phyloP scores from a whole-genome alignment of 108 stramenopile species.

The Seminavis robusta region DNA sequence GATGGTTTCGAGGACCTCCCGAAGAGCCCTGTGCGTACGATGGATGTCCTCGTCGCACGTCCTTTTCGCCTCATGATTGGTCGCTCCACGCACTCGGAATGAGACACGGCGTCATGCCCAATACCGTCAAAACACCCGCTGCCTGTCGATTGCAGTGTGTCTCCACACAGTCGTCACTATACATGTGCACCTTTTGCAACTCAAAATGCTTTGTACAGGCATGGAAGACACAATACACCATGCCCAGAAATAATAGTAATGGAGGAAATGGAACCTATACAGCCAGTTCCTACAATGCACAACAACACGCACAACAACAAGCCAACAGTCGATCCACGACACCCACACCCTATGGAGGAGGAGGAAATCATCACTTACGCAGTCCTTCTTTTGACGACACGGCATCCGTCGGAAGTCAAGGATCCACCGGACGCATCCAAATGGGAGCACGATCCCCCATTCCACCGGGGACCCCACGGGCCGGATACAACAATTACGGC shows the following conservation, averaged over 20 bases:
- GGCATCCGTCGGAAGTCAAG: no score
- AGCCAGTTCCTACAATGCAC: neutral
- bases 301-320: neutral
- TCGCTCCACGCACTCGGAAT: constrained; percentile 80
- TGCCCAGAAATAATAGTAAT: constrained; percentile 45
- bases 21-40: constrained; percentile 76
- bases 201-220: constrained; percentile 80
- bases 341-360: no score
- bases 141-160: constrained; percentile 80
- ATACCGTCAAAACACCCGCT: no score
- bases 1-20: constrained; percentile 82
- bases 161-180: constrained; percentile 72
- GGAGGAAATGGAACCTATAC: constrained; percentile 19
- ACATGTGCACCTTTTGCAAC: constrained; percentile 86
- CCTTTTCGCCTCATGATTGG: constrained; percentile 89
- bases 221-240: constrained; percentile 88
- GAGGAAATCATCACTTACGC: no score
- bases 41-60: constrained; percentile 77
- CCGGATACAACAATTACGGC: neutral
- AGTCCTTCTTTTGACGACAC: no score
- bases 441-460: no score
- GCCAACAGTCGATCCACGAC: no score
- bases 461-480: neutral
- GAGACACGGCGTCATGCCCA: no score
- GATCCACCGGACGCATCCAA: no score